Base-by-base conservation (phyloP, 352 stramenopile species). In the Globisporangium emineosum region DNA sequence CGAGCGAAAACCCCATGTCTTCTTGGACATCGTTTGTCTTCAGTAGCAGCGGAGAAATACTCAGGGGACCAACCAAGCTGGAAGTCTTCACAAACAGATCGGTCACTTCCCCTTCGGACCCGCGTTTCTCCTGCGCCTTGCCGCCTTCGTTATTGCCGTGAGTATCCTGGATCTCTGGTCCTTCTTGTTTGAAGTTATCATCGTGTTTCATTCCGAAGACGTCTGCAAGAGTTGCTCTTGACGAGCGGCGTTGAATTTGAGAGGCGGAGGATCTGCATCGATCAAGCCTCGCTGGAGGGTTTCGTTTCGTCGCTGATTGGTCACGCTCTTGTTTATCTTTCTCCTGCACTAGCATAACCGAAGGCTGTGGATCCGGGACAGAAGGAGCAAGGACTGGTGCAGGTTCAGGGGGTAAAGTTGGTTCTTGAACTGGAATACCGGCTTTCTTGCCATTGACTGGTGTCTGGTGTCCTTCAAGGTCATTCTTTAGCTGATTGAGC, bases 1-100 rank as follows among this genome's bases (percentile, higher is more conserved):
- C 60, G 17, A 66, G 43, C 56, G 76, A 74, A 19, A 79, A 40
- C 0, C 57, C n/a, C 32, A 60, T 30, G 3, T 27, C 27, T 13
- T 47, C 35, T 13, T 35, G 27, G 13, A 25, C 25, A 23, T 6
- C 3, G 2, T 8, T 9, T 15, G 12, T 19, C 3, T 5, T 43
- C 8, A 29, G 0, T 5, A 32, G 15, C 19, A 9, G 19, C 1
- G 12, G 9, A 29, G 51, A 21, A 43, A 13, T 3, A 9, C 17
- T 56, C 29, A 6, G 2, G 35, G 19, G n/a, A 21, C 3, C 2
- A 12, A 27, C 1, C 19, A 27, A 27, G 9, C 17, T 43, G 51
- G 19, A 5, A 17, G 13, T 27, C 9, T 23, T 29, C 19, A 57
- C 8, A 43, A 57, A 43, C 30, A 42, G 1, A 29, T 30, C 19